Evolutionary conservation across 2,329 filamentous ascomycete species (phyloP).

Genomic region (Biscogniauxia mediterranea): DNA sequence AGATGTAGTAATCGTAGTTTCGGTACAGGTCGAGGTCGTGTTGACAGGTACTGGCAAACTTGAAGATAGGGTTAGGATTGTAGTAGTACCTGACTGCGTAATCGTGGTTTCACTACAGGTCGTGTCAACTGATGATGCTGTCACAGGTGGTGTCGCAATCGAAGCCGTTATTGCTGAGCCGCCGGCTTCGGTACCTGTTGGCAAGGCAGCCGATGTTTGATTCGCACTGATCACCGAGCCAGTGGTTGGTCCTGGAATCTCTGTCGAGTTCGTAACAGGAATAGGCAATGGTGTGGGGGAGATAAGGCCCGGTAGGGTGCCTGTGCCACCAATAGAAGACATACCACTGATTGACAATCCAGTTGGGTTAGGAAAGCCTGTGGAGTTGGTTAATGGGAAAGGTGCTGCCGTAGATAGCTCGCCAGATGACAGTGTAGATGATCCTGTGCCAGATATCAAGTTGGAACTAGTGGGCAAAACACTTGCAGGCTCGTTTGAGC

Average conservation of each 20-base stretch:
- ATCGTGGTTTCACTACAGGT: conserved; percentile 20
- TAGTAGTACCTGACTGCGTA: conserved; percentile 15
- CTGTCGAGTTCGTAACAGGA: conserved; percentile 15
- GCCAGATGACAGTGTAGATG: conserved; percentile 4
- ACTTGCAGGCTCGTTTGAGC: too few species aligned
- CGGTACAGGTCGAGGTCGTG: conserved; percentile 20
- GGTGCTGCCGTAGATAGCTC: conserved; percentile 4
- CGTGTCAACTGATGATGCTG: conserved; percentile 13
- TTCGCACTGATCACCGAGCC: background rate
- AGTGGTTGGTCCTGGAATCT: conserved; percentile 8
- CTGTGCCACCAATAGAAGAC: conserved; percentile 3
- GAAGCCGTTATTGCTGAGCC: too few species aligned
- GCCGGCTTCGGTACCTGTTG: too few species aligned
- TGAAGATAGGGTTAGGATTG: conserved; percentile 10
- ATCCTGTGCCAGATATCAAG: conserved; percentile 4
- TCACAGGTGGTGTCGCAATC: conserved; percentile 5
- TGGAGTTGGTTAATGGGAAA: conserved; percentile 15
- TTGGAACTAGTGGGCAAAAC: background rate
- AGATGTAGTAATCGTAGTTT: conserved; percentile 18
- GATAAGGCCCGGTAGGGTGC: conserved; percentile 1
- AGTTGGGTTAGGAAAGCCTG: conserved; percentile 9
- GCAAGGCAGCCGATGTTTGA: too few species aligned
- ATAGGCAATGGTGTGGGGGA: conserved; percentile 7
- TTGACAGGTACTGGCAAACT: conserved; percentile 6
- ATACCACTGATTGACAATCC: conserved; percentile 2